Percentiles rank a stretch among this genome's conserved stretches.
These are phyloP conservation scores for Camellia japonica DNA, from an alignment of 148 eudicot genomes.

Conservation along the genomic window DNA sequence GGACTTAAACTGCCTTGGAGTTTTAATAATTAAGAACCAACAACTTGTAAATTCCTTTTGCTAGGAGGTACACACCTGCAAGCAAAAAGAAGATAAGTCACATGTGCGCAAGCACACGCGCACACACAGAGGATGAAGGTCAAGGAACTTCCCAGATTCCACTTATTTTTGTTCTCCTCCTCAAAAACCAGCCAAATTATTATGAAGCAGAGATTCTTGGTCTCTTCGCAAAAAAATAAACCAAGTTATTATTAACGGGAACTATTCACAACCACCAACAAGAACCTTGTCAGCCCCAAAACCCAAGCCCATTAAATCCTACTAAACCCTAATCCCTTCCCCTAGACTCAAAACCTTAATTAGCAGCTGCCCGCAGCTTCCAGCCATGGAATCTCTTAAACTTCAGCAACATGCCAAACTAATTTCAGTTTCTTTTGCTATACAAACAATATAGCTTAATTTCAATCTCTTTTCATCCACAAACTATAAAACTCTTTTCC, in stretches of 20 bases:
- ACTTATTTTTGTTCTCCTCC: background rate
- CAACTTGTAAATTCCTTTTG: background rate
- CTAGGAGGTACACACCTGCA: background rate
- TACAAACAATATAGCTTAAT: background rate
- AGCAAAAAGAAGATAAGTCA: background rate
- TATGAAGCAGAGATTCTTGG: background rate
- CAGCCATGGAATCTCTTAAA: no score
- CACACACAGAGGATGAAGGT: conserved; percentile 4
- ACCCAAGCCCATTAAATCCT: background rate
- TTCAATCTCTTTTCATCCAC: background rate
- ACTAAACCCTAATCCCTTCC: background rate
- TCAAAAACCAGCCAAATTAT: background rate
- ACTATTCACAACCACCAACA: background rate
- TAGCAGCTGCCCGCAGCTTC: no score
- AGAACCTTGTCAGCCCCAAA: background rate
- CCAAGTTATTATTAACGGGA: background rate
- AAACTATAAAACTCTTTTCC: background rate
- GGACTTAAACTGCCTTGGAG: background rate
- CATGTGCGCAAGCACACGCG: background rate
- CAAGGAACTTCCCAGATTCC: background rate
- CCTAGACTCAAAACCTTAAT: background rate
- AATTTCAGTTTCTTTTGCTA: background rate
- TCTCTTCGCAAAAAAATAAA: background rate
- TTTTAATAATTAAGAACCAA: background rate
- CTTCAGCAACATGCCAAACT: background rate